phyloP scores from a whole-genome alignment of 805 yeast species.

The Diddensiella santjacobensis region DNA sequence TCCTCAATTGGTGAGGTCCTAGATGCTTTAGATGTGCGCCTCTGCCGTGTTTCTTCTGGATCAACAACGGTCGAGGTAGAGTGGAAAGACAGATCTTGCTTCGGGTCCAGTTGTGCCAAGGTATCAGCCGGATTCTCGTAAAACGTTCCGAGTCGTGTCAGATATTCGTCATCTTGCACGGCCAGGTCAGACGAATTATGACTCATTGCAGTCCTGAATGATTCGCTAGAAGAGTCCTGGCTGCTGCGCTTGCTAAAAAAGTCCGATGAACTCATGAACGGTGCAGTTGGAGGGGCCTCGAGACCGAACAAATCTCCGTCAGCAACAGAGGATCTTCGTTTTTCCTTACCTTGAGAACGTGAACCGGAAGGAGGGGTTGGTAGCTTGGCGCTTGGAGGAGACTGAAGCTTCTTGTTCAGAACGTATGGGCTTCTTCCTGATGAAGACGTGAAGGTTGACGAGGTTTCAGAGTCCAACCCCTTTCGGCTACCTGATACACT shows the following conservation, averaged over 20 bases:
- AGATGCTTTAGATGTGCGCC: slow-evolving; percentile 6
- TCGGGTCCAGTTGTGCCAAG: background rate
- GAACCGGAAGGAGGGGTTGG: slow-evolving; percentile 12
- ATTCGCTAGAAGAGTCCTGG: slow-evolving; percentile 20
- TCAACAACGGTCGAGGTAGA: background rate
- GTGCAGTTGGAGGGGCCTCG: slow-evolving; percentile 6
- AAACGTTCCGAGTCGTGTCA: background rate
- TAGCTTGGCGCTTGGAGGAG: slow-evolving; percentile 2
- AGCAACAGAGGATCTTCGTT: slow-evolving; percentile 4
- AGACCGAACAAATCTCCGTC: slow-evolving; percentile 3
- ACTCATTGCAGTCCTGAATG: slow-evolving; percentile 17
- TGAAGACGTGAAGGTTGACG: slow-evolving; percentile 1
- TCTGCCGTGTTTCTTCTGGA: background rate
- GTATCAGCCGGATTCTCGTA: background rate
- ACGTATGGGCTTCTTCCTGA: background rate
- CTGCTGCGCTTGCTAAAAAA: background rate
- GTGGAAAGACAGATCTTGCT: background rate
- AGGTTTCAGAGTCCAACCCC: background rate
- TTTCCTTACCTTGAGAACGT: background rate
- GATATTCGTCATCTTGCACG: background rate
- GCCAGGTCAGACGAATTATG: background rate
- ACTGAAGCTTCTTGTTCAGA: background rate
- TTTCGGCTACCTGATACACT: background rate
- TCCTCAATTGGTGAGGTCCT: background rate
- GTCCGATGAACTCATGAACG: background rate